Conservation (phyloP, 2,329 filamentous ascomycete genomes). For the Fusarium temperatum region DNA sequence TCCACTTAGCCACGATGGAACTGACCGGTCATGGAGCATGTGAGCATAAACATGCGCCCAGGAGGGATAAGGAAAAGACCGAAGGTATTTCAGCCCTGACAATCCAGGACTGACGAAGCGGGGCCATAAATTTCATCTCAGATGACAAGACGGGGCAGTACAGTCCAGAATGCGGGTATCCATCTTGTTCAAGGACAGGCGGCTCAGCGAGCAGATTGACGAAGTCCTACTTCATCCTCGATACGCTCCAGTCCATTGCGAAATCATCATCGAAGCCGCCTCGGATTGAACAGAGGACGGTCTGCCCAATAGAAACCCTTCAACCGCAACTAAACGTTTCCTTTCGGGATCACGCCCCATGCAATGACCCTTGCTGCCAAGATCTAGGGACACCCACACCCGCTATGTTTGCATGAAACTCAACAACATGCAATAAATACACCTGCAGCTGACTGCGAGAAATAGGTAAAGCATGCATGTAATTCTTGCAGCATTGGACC, state of each 20-base stretch:
- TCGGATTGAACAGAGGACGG: slow-evolving; percentile 12
- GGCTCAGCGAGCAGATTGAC: slow-evolving; percentile 5
- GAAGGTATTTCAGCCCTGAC: slow-evolving; percentile 25
- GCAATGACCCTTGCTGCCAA: slow-evolving; percentile 24
- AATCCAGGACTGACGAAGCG: slow-evolving; percentile 26
- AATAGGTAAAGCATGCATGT: background rate
- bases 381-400: slow-evolving; percentile 31
- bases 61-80: slow-evolving; percentile 1
- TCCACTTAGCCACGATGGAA: background rate
- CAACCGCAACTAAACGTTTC: background rate
- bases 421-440: slow-evolving; percentile 6
- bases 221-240: slow-evolving; percentile 1
- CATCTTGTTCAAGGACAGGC: slow-evolving; percentile 5
- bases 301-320: slow-evolving; percentile 28
- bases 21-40: background rate
- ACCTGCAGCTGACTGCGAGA: background rate
- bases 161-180: background rate
- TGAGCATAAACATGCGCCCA: background rate
- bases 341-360: slow-evolving; percentile 1
- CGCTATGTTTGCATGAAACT: background rate
- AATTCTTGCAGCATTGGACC: background rate
- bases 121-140: background rate
- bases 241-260: slow-evolving; percentile 5
- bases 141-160: background rate
- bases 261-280: slow-evolving; percentile 27